These are phyloP conservation scores for Triticum timopheevii DNA, from an alignment of 176 grass and related monocot species.

Conservation along the genomic window DNA sequence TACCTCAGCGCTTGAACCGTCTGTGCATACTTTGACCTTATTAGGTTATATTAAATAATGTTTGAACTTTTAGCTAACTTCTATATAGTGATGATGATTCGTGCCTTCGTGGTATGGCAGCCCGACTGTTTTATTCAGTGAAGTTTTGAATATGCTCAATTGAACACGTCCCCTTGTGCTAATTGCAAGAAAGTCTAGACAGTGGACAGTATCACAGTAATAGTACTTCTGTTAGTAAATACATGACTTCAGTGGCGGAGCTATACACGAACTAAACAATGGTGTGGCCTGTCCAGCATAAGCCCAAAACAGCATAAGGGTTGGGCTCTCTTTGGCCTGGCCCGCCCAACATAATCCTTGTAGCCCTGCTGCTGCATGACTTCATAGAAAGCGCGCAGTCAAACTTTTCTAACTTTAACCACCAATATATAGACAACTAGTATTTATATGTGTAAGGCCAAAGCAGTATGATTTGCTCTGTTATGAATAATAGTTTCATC, in stretches of 20 bases:
- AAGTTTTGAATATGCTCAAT: not conserved
- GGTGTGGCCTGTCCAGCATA: no score
- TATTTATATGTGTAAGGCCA: not conserved
- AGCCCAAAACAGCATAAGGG: no score
- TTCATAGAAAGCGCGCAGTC: not conserved
- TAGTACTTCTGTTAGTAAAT: not conserved
- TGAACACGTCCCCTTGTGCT: not conserved
- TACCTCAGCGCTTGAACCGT: not conserved
- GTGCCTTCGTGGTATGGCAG: not conserved
- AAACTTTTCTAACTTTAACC: not conserved
- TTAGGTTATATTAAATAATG: not conserved
- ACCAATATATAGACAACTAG: not conserved
- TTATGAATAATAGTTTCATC: not conserved
- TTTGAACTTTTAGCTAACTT: conserved; percentile 1
- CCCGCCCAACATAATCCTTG: no score
- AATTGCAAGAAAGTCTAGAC: not conserved
- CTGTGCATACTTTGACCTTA: not conserved
- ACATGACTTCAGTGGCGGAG: not conserved
- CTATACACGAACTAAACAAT: no score
- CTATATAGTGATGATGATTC: not conserved
- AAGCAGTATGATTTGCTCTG: not conserved
- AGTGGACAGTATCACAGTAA: not conserved
- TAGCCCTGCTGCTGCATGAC: no score
- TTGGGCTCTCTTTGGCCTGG: no score
- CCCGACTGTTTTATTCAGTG: not conserved